Evolutionary conservation across 179 eudicot genomes (phyloP).

Genomic region (Corrigiola litoralis): DNA sequence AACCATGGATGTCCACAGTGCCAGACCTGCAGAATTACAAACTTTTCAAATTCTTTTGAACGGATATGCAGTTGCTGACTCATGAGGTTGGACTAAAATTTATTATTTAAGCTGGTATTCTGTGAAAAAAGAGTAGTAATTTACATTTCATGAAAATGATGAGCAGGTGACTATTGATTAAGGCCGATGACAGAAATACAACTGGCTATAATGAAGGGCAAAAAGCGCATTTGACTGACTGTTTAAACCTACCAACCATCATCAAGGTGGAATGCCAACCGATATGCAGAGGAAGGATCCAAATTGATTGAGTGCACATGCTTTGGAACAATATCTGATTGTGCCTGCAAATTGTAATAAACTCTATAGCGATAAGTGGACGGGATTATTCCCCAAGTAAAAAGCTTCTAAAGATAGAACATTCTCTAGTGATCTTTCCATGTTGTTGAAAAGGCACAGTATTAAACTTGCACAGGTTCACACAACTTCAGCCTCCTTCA

Average conservation of each 20-base stretch:
- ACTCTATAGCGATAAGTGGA: conserved; percentile 1
- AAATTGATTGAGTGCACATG: conserved; percentile 76
- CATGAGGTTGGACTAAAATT: not conserved
- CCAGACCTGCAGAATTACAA: conserved; percentile 68
- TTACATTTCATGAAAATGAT: not conserved
- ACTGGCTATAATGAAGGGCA: not conserved
- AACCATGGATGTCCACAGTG: conserved; percentile 54
- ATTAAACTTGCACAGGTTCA: not conserved
- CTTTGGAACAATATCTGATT: conserved; percentile 71
- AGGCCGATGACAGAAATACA: not conserved
- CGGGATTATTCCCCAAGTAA: not conserved
- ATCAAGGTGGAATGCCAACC: conserved; percentile 90
- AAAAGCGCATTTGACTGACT: not conserved
- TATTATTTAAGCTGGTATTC: not conserved
- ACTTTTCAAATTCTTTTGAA: not conserved
- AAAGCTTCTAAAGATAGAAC: not conserved
- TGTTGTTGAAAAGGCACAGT: not conserved
- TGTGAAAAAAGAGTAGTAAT: not conserved
- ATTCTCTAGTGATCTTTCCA: not conserved
- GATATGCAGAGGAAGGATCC: conserved; percentile 67
- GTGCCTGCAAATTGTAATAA: conserved; percentile 56
- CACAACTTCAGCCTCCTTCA: not conserved
- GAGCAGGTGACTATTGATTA: not conserved
- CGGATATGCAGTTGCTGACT: not conserved
- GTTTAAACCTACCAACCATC: conserved; percentile 78